Evolutionary conservation across 2,329 filamentous ascomycete species (phyloP).

Genomic region (Erysiphe neolycopersici): DNA sequence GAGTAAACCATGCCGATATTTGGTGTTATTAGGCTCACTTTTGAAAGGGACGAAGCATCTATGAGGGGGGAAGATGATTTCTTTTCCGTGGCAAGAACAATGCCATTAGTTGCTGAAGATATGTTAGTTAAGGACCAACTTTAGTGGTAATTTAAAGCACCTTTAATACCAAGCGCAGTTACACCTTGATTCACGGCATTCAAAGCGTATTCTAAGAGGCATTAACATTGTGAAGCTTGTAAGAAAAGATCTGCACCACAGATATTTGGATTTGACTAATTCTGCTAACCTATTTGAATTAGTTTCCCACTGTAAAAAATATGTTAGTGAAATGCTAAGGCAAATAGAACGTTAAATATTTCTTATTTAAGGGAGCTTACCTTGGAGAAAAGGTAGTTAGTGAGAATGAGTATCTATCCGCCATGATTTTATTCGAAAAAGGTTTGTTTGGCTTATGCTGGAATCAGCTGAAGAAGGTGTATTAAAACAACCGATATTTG

Average conservation of each 20-base stretch:
- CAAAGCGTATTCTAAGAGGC: slow-evolving; percentile 66
- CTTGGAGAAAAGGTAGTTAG: slow-evolving; percentile 98
- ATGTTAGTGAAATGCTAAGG: neutral
- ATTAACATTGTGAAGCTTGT: slow-evolving; percentile 3
- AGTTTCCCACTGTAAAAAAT: slow-evolving; percentile 55
- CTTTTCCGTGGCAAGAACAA: slow-evolving; percentile 97
- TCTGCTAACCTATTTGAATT: slow-evolving; percentile 67
- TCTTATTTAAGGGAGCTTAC: slow-evolving; percentile 25
- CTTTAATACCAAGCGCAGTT: slow-evolving; percentile 95
- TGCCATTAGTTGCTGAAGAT: slow-evolving; percentile 69
- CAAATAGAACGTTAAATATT: too few species aligned
- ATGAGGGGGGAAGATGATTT: slow-evolving; percentile 95
- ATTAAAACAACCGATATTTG: too few species aligned
- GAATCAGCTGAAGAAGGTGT: too few species aligned
- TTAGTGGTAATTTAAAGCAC: slow-evolving; percentile 19
- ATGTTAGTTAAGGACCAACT: slow-evolving; percentile 1
- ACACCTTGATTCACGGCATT: slow-evolving; percentile 99
- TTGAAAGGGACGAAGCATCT: slow-evolving; percentile 81
- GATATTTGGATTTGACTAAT: slow-evolving; percentile 1
- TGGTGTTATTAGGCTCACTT: slow-evolving; percentile 92
- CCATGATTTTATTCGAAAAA: slow-evolving; percentile 29
- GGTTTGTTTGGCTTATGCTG: too few species aligned
- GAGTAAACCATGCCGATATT: slow-evolving; percentile 99
- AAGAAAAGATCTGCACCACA: neutral
- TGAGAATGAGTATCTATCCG: slow-evolving; percentile 97